Base-by-base conservation (phyloP, 1,284 basidiomycete species). In the Exobasidium cylindrosporum region DNA sequence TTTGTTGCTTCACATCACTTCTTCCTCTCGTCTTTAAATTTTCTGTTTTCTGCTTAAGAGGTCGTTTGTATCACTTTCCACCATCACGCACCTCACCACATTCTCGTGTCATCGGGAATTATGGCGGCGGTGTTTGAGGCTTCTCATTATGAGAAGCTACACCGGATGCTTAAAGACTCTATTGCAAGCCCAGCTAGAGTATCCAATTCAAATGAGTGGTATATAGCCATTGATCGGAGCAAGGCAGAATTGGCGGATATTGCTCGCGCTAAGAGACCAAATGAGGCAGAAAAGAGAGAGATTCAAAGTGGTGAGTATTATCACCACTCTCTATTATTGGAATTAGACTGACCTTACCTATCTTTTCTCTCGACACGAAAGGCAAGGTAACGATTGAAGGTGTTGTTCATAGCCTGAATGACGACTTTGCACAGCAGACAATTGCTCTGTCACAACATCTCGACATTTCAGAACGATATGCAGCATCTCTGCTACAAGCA, bases 401-500 rank as follows among this genome's bases (percentile, higher is more conserved):
- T 24, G 56, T 57, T 6, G 58, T 67, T 3, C 71, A 74, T 58
- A 62, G 61, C 29, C 63, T 79, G 62, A 75, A 78, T 35, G 63
- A 67, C 4, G 78, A 79, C 61, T 79, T 74, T 65, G 68, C 75
- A 6, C 72, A 74, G 45, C 72, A 73, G 60, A 69, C 74, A 55
- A 65, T 77, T 4, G 56, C 74, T 24, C 67, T 79, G 17, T 63
- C 77, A 5, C 68, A 68, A 29, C 66, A 73, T 53, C 63, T 79
- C 2, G 26, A 59, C 28, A 68, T 79, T 32, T 79, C 77, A 26
- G 77, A 78, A 56, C 63, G 64, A 45, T 79, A 71, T 57, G 74
- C 76, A 14, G 78, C 78, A 7, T 78, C 75, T 3, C 68, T 79
- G 26, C 63, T 79, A 11, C 75, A 78, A 46, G 77, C 70, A 26